These are phyloP conservation scores for Populus davidiana DNA, from an alignment of 345 rosid genomes.

Conservation along the genomic window DNA sequence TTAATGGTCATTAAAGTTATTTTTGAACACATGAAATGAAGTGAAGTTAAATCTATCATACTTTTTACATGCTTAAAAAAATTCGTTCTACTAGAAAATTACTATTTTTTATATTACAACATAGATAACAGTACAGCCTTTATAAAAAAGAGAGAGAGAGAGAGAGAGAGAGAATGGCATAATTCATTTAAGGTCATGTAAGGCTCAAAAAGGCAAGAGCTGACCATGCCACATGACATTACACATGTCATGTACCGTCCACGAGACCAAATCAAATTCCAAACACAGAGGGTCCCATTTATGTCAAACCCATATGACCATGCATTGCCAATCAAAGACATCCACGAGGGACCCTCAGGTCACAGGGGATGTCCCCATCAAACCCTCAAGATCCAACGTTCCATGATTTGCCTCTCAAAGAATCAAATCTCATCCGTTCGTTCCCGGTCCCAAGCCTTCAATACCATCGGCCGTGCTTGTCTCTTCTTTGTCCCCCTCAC, in stretches of 20 bases:
- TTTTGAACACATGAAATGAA: accelerated
- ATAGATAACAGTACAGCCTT: too few species aligned
- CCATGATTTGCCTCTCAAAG: not conserved
- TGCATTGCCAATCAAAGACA: slow-evolving; percentile 23
- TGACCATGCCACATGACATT: slow-evolving; percentile 12
- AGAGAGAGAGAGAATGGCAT: not conserved
- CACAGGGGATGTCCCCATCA: slow-evolving; percentile 33
- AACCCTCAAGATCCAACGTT: slow-evolving; percentile 33
- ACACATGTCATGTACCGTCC: slow-evolving; percentile 20
- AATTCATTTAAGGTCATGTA: not conserved
- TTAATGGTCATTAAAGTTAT: accelerated
- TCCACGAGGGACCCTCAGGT: slow-evolving; percentile 28
- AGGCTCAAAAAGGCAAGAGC: not conserved
- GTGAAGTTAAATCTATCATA: too few species aligned
- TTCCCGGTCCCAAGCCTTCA: slow-evolving; percentile 34
- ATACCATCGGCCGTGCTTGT: slow-evolving; percentile 36
- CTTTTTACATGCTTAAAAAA: too few species aligned
- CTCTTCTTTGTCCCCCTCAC: slow-evolving; percentile 42
- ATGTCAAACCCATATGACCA: slow-evolving; percentile 23
- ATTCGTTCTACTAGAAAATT: too few species aligned
- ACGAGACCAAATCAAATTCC: not conserved
- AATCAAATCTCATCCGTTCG: slow-evolving; percentile 27
- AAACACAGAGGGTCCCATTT: slow-evolving; percentile 17
- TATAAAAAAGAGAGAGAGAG: too few species aligned
- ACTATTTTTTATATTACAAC: too few species aligned